A percentile compares a stretch with the other conserved stretches of the same genome.
Conservation (phyloP, 2,329 filamentous ascomycete species). For the Neonectria punicea region DNA sequence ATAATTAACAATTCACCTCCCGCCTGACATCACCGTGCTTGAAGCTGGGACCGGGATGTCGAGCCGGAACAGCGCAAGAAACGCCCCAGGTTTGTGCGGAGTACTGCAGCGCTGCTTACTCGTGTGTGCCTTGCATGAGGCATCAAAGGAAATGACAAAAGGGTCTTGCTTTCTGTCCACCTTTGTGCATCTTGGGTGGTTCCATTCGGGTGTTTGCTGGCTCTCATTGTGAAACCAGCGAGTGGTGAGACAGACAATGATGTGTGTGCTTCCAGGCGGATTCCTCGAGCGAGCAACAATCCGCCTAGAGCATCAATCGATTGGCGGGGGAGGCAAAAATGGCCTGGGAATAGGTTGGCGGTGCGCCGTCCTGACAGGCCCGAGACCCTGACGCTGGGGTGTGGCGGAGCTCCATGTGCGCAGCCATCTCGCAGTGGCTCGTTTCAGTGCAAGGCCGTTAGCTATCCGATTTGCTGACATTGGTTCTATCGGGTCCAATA, state of each 20-base stretch:
- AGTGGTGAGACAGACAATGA: neutral
- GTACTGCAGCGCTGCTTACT: neutral
- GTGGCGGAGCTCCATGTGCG: conserved; percentile 21
- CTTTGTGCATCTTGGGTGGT: neutral
- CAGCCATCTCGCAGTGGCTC: conserved; percentile 13
- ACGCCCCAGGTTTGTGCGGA: neutral
- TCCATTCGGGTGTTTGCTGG: conserved; percentile 10
- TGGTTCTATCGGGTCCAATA: neutral
- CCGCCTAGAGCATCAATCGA: too few species aligned
- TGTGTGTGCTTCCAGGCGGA: conserved; percentile 14
- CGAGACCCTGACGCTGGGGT: conserved; percentile 7
- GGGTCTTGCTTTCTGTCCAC: neutral
- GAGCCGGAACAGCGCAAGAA: conserved; percentile 13
- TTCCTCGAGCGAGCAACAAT: neutral
- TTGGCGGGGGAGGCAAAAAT: too few species aligned
- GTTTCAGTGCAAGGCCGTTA: conserved; percentile 16
- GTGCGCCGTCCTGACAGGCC: conserved; percentile 8
- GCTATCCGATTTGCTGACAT: conserved; percentile 13
- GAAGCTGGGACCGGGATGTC: conserved; percentile 8
- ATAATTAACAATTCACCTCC: neutral
- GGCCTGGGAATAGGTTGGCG: too few species aligned
- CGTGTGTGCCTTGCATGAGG: neutral
- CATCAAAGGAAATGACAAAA: neutral
- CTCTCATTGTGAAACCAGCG: neutral
- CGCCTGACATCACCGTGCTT: conserved; percentile 21